Percentiles rank a stretch among this genome's conserved stretches.
Conservation (phyloP, 768 basidiomycete species). For the Rhodocollybia butyracea region DNA sequence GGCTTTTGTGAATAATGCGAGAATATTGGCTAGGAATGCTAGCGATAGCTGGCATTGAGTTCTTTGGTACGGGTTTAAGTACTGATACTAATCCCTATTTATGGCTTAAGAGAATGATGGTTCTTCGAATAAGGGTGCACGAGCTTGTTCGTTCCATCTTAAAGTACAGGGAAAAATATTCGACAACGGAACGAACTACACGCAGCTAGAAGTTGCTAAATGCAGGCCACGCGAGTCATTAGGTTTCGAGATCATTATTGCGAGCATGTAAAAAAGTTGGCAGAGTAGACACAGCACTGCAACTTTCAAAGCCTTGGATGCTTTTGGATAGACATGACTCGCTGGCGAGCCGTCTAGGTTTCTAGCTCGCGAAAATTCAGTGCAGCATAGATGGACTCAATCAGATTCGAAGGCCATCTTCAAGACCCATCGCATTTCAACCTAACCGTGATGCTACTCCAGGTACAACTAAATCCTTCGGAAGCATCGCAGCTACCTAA, state of each 20-base stretch:
- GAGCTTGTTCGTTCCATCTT: not conserved
- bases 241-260: constrained; percentile 6
- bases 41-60: constrained; percentile 44
- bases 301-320: too few relatives aligned
- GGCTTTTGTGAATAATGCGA: constrained; percentile 89
- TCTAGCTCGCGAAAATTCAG: not conserved
- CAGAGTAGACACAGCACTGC: constrained; percentile 3
- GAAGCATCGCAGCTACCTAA: not conserved
- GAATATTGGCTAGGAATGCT: constrained; percentile 84
- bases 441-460: not conserved
- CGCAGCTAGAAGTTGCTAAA: not conserved
- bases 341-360: not conserved
- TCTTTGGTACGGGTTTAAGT: not conserved
- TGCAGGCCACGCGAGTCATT: not conserved
- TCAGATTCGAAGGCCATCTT: too few relatives aligned
- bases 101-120: too few relatives aligned
- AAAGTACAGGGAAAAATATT: not conserved
- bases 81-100: too few relatives aligned
- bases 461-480: not conserved
- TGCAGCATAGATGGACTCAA: too few relatives aligned
- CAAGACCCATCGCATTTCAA: too few relatives aligned
- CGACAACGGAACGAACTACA: constrained; percentile 11
- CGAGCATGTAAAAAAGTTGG: constrained; percentile 5
- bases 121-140: too few relatives aligned
- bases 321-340: not conserved